phyloP scores from a whole-genome alignment of 208 protist genomes.

The Eutreptiella sp. region DNA sequence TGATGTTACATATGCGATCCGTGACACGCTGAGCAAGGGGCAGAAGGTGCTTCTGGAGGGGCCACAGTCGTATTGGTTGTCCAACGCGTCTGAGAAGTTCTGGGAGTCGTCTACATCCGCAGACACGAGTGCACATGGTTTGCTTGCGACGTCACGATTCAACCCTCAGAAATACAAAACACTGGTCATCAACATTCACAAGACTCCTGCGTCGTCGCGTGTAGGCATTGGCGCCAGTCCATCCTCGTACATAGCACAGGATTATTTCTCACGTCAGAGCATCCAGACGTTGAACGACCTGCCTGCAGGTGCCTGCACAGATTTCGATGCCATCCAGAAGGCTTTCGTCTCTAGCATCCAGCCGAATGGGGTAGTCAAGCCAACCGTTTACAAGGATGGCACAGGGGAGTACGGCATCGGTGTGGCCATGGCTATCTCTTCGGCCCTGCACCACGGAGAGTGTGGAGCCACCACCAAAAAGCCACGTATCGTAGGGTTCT shows the following conservation, averaged over 20 bases:
- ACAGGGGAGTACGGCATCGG: conserved; percentile 75
- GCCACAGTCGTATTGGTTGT: conserved; percentile 82
- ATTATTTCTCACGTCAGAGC: conserved; percentile 69
- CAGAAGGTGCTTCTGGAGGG: conserved; percentile 79
- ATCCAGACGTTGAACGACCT: conserved; percentile 70
- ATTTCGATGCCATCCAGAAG: conserved; percentile 76
- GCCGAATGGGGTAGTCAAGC: conserved; percentile 66
- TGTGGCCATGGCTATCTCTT: conserved; percentile 72
- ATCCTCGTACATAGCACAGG: conserved; percentile 72
- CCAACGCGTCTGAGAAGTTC: conserved; percentile 79
- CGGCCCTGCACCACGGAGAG: conserved; percentile 66
- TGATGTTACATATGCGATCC: conserved; percentile 72
- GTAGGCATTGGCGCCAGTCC: conserved; percentile 79
- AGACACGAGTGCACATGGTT: conserved; percentile 65
- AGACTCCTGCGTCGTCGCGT: conserved; percentile 74
- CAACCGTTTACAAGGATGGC: conserved; percentile 62
- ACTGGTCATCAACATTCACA: conserved; percentile 81
- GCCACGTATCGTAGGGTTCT: conserved; percentile 75
- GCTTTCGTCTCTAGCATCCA: conserved; percentile 42
- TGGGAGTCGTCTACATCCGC: conserved; percentile 80
- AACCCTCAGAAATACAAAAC: conserved; percentile 66
- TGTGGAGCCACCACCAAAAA: conserved; percentile 78
- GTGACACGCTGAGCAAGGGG: conserved; percentile 50
- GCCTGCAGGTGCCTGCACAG: conserved; percentile 44
- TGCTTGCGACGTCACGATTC: conserved; percentile 69